Conservation (phyloP, 768 basidiomycete genomes). For the Calocybe gangraenosa region DNA sequence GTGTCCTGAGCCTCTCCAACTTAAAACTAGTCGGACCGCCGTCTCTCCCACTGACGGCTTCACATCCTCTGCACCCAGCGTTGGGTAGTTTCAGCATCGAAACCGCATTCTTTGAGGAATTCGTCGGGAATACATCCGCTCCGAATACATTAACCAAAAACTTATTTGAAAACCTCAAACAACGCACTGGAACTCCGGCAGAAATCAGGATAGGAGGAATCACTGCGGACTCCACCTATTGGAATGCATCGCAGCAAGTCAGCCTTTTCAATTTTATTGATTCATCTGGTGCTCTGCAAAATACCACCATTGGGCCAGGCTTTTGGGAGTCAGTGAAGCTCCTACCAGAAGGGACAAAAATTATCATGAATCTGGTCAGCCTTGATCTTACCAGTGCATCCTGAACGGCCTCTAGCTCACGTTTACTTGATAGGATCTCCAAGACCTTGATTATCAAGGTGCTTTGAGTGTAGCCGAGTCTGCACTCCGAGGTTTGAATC, state of each 20-base stretch:
- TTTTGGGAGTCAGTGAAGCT: constrained; percentile 47
- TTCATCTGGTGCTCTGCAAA: constrained; percentile 36
- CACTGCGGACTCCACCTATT: constrained; percentile 50
- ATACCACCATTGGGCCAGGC: constrained; percentile 47
- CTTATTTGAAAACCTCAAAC: constrained; percentile 40
- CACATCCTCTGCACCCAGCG: constrained; percentile 36
- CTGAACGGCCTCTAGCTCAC: background rate
- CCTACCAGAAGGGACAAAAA: constrained; percentile 41
- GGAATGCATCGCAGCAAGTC: constrained; percentile 36
- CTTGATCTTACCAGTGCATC: background rate
- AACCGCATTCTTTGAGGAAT: constrained; percentile 50
- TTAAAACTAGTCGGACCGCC: constrained; percentile 37
- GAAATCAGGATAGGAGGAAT: constrained; percentile 51
- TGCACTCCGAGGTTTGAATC: constrained; percentile 31
- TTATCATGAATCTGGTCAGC: constrained; percentile 41
- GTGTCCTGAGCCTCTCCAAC: constrained; percentile 3
- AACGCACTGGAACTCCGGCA: constrained; percentile 39
- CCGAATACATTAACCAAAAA: constrained; percentile 41
- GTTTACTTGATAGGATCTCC: constrained; percentile 33
- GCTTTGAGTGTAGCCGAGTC: constrained; percentile 40
- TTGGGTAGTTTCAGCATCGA: constrained; percentile 53
- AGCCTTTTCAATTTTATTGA: constrained; percentile 43
- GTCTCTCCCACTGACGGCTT: constrained; percentile 38
- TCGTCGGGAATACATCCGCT: constrained; percentile 38
- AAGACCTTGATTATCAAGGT: constrained; percentile 38